These are phyloP conservation scores for Aspergillus wentii DNA, from an alignment of 495 filamentous ascomycete species.

Conservation along the genomic window DNA sequence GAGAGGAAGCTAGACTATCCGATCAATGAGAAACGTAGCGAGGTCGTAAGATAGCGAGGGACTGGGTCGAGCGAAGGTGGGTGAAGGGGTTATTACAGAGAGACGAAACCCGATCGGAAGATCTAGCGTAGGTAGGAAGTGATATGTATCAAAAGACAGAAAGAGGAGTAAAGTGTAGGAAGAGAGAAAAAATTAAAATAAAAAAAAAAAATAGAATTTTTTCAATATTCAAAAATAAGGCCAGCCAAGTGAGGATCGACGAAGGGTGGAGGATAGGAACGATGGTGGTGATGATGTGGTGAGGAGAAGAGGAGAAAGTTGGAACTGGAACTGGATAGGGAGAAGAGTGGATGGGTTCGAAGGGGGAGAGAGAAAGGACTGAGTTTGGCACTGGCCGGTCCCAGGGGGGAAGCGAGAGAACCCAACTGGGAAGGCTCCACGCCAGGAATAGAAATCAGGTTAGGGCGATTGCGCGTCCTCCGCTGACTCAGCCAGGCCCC, in stretches of 20 bases:
- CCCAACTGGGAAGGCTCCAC: constrained; percentile 5
- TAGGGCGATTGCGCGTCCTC: constrained; percentile 34
- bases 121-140: no score
- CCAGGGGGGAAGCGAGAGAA: background rate
- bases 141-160: no score
- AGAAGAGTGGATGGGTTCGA: constrained; percentile 1
- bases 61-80: no score
- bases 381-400: constrained; percentile 2
- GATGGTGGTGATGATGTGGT: constrained; percentile 1
- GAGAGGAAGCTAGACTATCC: background rate
- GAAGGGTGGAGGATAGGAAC: constrained; percentile 6
- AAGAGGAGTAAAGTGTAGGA: background rate
- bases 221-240: constrained; percentile 1
- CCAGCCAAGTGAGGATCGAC: constrained; percentile 7
- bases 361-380: constrained; percentile 6
- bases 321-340: constrained; percentile 4
- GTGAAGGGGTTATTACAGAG: no score
- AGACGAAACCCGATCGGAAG: no score
- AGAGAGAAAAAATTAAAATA: background rate
- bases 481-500: constrained; percentile 27
- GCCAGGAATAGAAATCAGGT: constrained; percentile 27
- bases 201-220: background rate
- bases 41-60: no score
- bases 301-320: constrained; percentile 1
- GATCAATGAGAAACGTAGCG: no score